A percentile compares a stretch with the other conserved stretches of the same genome.
These are phyloP conservation scores for Fragaria nilgerrensis DNA, from an alignment of 306 rosid species.

Conservation along the genomic window DNA sequence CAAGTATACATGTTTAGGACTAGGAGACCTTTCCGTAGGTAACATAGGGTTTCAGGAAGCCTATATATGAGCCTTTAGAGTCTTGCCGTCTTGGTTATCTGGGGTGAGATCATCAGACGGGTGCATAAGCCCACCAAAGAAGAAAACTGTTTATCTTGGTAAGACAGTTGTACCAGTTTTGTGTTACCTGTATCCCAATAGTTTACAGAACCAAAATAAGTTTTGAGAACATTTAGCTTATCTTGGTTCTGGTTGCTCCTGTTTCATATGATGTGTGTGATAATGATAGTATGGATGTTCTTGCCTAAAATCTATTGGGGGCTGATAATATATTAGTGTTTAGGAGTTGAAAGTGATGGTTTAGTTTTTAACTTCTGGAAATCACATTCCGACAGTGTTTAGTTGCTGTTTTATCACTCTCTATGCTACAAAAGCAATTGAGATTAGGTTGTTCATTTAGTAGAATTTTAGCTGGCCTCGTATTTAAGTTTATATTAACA, in stretches of 20 bases:
- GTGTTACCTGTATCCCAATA: neutral
- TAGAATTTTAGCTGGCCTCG: neutral
- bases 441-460: neutral
- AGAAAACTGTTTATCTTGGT: constrained; percentile 45
- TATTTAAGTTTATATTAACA: neutral
- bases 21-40: neutral
- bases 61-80: neutral
- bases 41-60: neutral
- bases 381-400: neutral
- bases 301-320: neutral
- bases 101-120: neutral
- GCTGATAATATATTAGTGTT: neutral
- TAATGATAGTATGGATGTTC: neutral
- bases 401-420: neutral
- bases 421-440: neutral
- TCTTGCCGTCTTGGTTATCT: neutral
- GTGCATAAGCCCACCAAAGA: constrained; percentile 30
- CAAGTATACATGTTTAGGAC: neutral
- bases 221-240: neutral
- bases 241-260: neutral
- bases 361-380: neutral
- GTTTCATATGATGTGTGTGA: neutral
- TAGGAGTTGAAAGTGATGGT: neutral
- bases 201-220: neutral
- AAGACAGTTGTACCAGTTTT: constrained; percentile 10